Evolutionary conservation across 345 rosid species (phyloP), one percentile per base, ranked within the genome.

Genomic region (Alliaria petiolata): DNA sequence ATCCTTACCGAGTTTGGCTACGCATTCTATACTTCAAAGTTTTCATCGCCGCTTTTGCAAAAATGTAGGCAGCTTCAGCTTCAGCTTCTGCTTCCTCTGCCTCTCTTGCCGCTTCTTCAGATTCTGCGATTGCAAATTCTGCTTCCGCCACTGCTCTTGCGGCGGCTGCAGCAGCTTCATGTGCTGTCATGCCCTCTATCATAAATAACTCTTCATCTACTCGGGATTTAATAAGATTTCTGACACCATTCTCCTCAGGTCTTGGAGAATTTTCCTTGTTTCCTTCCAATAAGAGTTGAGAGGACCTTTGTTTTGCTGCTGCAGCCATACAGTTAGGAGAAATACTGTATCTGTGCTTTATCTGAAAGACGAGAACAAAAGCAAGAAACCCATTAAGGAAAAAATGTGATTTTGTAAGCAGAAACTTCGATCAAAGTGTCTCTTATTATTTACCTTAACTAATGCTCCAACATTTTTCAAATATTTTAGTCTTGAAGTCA

Each of bases 141-240:
- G 99, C 99, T 79, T 88, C 95, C 62, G 93, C 96, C 68, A 95
- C 80, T 40, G 95, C 95, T 80, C 72, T 84, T 72, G 99, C 97
- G 62, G 92, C 96, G 5, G 88, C 88, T 9, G 82, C 96, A 73
- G 97, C 91, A 74, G 99, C 97, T 77, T 88, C 97, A 73, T 80
- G 69, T 16, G 80, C 84, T 51, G 96, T 85, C 97, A 91, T 85
- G 61, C 86, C 86, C 69, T 75, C 81, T 75, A 86, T 87, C 82
- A 65, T 85, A 62, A 76, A 76, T 43, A 85, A 71, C 49, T 83
- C 90, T 67, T 79, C 87, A 58, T 85, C 85, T 59, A 84, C 83
- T 62, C 79, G 86, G 22, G 86, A 52, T 65, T 79, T 80, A 2
- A 82, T 80, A n/a, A 78, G 83, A 65, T 76, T 69, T 51, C 61